Percentiles rank a stretch among this genome's conserved stretches.
Conservation (phyloP, 2,329 filamentous ascomycete genomes). For the Albophoma yamanashiensis region DNA sequence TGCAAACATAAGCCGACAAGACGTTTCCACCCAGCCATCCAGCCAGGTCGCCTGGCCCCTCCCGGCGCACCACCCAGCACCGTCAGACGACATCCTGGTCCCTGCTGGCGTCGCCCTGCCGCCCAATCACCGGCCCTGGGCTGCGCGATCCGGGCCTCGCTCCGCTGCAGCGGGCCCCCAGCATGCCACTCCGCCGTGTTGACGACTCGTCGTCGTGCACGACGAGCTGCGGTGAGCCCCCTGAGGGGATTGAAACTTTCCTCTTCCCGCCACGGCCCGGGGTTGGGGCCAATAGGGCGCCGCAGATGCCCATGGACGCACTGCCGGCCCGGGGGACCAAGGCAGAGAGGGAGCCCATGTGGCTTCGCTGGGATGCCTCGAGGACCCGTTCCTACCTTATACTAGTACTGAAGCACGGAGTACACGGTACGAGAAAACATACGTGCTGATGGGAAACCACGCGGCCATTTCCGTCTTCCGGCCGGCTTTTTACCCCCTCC, state of each 20-base stretch:
- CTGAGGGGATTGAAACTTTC: background rate
- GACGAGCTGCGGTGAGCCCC: background rate
- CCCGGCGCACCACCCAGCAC: background rate
- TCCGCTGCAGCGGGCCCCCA: background rate
- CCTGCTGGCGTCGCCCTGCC: background rate
- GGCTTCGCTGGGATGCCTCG: background rate
- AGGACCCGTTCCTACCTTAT: too few species aligned
- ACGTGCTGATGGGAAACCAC: background rate
- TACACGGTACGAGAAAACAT: too few species aligned
- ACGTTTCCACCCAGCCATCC: background rate
- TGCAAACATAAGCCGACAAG: background rate
- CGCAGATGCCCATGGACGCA: background rate
- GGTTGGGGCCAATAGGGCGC: background rate
- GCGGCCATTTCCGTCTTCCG: background rate
- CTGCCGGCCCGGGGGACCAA: background rate
- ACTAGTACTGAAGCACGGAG: too few species aligned
- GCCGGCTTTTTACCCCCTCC: constrained; percentile 1
- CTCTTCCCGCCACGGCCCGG: background rate
- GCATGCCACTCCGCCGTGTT: background rate
- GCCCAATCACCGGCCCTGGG: background rate
- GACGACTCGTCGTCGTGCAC: background rate
- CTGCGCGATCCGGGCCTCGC: background rate
- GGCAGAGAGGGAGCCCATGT: background rate
- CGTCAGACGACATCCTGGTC: background rate
- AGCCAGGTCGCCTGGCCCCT: background rate